phyloP scores from a whole-genome alignment of 441 rosid species.

The Flueggea neowawraea region DNA sequence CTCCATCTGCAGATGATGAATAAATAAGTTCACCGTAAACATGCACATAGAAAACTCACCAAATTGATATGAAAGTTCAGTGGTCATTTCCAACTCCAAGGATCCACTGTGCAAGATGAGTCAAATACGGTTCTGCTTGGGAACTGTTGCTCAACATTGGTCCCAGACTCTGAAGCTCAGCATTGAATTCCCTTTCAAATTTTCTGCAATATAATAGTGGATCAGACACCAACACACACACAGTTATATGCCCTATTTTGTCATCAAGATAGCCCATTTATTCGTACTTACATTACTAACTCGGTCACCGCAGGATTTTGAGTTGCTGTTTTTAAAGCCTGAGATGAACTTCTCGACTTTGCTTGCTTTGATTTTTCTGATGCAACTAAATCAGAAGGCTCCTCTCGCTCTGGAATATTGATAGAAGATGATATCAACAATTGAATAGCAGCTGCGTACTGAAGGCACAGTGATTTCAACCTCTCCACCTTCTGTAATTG shows the following conservation, averaged over 20 bases:
- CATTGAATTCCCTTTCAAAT: slow-evolving; percentile 80
- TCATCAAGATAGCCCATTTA: slow-evolving; percentile 1
- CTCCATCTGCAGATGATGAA: too few relatives aligned
- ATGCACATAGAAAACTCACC: not conserved
- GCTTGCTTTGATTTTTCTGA: slow-evolving; percentile 32
- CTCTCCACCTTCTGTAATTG: slow-evolving; percentile 80
- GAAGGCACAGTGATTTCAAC: slow-evolving; percentile 80
- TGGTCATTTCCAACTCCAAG: slow-evolving; percentile 67
- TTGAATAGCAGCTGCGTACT: slow-evolving; percentile 92
- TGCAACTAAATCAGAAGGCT: slow-evolving; percentile 21
- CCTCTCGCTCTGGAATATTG: slow-evolving; percentile 46
- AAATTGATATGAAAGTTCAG: not conserved
- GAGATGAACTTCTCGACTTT: slow-evolving; percentile 42
- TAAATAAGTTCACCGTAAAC: not conserved
- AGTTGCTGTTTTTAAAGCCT: slow-evolving; percentile 37
- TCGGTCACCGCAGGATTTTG: slow-evolving; percentile 59
- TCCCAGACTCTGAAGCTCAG: slow-evolving; percentile 88
- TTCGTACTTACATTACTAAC: slow-evolving; percentile 72
- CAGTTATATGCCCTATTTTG: not conserved
- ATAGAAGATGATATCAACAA: slow-evolving; percentile 91
- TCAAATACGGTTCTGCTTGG: slow-evolving; percentile 92
- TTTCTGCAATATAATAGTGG: slow-evolving; percentile 40
- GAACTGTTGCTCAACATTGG: slow-evolving; percentile 77
- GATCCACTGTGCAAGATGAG: slow-evolving; percentile 95
- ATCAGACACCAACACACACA: too few relatives aligned